Conservation (phyloP, 2,329 filamentous ascomycete species). For the Didymella keratinophila region DNA sequence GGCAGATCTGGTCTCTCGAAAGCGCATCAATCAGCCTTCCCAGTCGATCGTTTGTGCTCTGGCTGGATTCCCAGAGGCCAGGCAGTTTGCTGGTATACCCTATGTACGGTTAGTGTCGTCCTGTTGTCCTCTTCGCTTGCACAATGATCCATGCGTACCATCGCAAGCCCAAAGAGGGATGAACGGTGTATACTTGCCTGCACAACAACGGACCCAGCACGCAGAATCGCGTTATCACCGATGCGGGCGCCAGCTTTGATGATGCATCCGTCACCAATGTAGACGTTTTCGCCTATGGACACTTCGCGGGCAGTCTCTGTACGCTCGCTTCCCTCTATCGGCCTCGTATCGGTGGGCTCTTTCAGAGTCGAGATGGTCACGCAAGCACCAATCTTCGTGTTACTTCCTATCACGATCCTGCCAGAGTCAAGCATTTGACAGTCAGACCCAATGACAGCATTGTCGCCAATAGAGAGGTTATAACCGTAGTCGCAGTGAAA, state of each 20-base stretch:
- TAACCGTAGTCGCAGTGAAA: slow-evolving; percentile 96
- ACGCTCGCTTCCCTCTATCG: background rate
- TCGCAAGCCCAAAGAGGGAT: background rate
- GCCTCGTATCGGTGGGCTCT: slow-evolving; percentile 70
- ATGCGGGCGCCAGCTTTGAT: background rate
- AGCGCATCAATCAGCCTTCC: background rate
- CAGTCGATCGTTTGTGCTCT: background rate
- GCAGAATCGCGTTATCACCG: background rate
- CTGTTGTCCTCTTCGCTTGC: background rate
- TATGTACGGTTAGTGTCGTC: background rate
- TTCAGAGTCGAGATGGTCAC: slow-evolving; percentile 84
- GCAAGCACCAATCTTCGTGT: slow-evolving; percentile 68
- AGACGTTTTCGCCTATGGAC: background rate
- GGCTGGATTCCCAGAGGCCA: background rate
- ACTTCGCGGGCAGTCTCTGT: background rate
- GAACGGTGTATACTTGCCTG: background rate
- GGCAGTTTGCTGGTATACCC: background rate
- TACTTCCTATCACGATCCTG: slow-evolving; percentile 65
- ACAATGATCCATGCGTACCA: background rate
- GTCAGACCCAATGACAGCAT: slow-evolving; percentile 81
- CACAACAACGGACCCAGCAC: background rate
- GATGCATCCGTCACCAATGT: background rate
- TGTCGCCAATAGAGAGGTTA: slow-evolving; percentile 86
- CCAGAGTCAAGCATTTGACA: slow-evolving; percentile 87
- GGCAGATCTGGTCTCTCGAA: too few species aligned